Conservation (phyloP, 805 yeast species). For the Wickerhamiella spandovensis region DNA sequence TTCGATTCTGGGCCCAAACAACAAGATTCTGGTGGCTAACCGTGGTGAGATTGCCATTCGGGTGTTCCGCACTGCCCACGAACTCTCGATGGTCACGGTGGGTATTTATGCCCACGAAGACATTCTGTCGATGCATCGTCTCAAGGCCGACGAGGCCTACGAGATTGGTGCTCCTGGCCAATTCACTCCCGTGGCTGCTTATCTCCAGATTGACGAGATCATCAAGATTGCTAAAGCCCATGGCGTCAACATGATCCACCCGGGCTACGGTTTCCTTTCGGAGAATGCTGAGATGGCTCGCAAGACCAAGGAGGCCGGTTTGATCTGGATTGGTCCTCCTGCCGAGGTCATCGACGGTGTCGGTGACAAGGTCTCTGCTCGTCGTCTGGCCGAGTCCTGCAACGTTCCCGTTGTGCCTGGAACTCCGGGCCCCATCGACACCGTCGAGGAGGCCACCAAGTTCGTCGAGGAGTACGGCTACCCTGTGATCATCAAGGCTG, state of each 20-base stretch:
- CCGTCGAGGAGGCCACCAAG: constrained; percentile 58
- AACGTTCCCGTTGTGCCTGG: constrained; percentile 94
- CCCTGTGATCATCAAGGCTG: constrained; percentile 97
- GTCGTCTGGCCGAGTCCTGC: constrained; percentile 69
- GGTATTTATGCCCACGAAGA: constrained; percentile 97
- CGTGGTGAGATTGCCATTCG: constrained; percentile 24
- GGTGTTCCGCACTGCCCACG: constrained; percentile 95
- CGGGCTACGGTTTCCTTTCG: constrained; percentile 82
- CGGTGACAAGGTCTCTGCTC: constrained; percentile 94
- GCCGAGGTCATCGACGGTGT: constrained; percentile 79
- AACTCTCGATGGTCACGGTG: constrained; percentile 90
- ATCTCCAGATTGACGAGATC: constrained; percentile 89
- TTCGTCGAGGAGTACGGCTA: constrained; percentile 78
- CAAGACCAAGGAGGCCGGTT: constrained; percentile 80
- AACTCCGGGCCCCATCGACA: constrained; percentile 89
- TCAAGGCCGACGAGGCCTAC: constrained; percentile 89
- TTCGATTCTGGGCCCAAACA: constrained; percentile 37
- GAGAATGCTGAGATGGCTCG: constrained; percentile 90
- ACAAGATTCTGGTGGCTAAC: constrained; percentile 31
- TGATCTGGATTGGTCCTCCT: constrained; percentile 94
- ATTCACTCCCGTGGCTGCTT: constrained; percentile 91
- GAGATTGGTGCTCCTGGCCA: constrained; percentile 83
- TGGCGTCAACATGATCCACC: constrained; percentile 75
- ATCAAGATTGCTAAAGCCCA: constrained; percentile 70
- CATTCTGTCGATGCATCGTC: constrained; percentile 82